These are phyloP conservation scores for Salix arbutifolia DNA, from an alignment of 345 rosid species.

Conservation along the genomic window DNA sequence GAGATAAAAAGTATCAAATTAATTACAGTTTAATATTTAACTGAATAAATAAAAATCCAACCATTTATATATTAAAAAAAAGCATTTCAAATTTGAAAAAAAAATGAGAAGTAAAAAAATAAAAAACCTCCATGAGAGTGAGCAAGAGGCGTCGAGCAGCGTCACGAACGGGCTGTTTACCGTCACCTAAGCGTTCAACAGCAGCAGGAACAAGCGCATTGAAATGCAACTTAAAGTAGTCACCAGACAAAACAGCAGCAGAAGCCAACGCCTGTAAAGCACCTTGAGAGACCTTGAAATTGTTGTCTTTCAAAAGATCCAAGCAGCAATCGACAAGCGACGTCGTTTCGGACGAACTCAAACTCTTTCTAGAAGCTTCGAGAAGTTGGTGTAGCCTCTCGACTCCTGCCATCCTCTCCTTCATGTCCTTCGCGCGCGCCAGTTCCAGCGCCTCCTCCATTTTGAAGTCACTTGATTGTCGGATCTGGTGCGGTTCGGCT, in stretches of 20 bases:
- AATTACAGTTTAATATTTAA: too few relatives aligned
- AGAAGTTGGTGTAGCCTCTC: conserved; percentile 87
- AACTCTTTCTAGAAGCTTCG: conserved; percentile 75
- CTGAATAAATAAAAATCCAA: too few relatives aligned
- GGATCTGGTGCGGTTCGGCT: conserved; percentile 16
- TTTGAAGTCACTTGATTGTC: not conserved
- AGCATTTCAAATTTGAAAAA: not conserved
- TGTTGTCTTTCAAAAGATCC: conserved; percentile 95
- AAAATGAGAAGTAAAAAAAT: not conserved
- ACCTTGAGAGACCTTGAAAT: conserved; percentile 89
- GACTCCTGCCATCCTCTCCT: conserved; percentile 99
- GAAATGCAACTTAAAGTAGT: conserved; percentile 85
- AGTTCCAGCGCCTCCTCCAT: conserved; percentile 98
- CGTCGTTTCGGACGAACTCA: conserved; percentile 67
- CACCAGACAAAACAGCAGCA: conserved; percentile 95
- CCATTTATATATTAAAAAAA: not conserved
- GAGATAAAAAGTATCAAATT: too few relatives aligned
- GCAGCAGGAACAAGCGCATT: conserved; percentile 91
- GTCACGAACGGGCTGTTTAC: conserved; percentile 90
- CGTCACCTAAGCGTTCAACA: conserved; percentile 86
- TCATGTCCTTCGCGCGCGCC: conserved; percentile 97
- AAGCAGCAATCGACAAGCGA: conserved; percentile 85
- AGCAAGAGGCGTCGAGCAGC: conserved; percentile 90
- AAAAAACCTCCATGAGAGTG: conserved; percentile 93
- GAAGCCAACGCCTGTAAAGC: conserved; percentile 95